Evolutionary conservation across 805 yeast species (phyloP).

Genomic region (Candida vartiovaarae): DNA sequence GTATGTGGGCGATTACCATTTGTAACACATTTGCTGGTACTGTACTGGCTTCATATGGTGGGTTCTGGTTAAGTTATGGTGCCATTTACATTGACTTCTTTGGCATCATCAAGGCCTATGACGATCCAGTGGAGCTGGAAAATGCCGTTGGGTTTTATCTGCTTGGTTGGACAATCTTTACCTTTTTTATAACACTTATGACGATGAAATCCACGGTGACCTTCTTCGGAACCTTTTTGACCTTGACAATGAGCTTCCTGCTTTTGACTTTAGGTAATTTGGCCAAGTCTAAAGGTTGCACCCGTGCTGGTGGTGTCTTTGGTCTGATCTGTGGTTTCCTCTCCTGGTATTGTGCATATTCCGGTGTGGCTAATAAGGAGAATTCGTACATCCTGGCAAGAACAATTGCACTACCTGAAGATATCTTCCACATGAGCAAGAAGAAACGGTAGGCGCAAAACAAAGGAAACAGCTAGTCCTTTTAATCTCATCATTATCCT

Average conservation of each 20-base stretch:
- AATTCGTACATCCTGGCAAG: slow-evolving; percentile 47
- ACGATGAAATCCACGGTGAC: slow-evolving; percentile 45
- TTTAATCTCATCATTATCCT: too few relatives aligned
- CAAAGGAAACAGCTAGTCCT: too few relatives aligned
- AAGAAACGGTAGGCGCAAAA: background rate
- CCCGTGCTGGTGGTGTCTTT: slow-evolving; percentile 55
- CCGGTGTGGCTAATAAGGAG: slow-evolving; percentile 58
- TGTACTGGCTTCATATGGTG: slow-evolving; percentile 34
- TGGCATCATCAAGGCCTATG: slow-evolving; percentile 40
- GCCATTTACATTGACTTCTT: slow-evolving; percentile 47
- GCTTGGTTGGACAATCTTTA: slow-evolving; percentile 49
- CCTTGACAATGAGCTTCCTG: slow-evolving; percentile 34
- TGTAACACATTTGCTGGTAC: slow-evolving; percentile 64
- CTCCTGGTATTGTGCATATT: slow-evolving; percentile 67
- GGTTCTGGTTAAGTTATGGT: slow-evolving; percentile 60
- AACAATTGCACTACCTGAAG: slow-evolving; percentile 29
- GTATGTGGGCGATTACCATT: slow-evolving; percentile 60
- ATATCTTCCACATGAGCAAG: slow-evolving; percentile 7
- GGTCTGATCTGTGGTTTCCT: slow-evolving; percentile 55
- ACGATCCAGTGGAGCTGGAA: slow-evolving; percentile 31
- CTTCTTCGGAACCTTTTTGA: slow-evolving; percentile 39
- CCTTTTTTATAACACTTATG: slow-evolving; percentile 32
- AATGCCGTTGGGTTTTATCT: slow-evolving; percentile 47
- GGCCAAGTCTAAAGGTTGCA: slow-evolving; percentile 28
- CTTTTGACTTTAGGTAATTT: slow-evolving; percentile 40